Evolutionary conservation across 345 rosid genomes (phyloP), one percentile per base, ranked within the genome.

Genomic region (Erucastrum elatum): DNA sequence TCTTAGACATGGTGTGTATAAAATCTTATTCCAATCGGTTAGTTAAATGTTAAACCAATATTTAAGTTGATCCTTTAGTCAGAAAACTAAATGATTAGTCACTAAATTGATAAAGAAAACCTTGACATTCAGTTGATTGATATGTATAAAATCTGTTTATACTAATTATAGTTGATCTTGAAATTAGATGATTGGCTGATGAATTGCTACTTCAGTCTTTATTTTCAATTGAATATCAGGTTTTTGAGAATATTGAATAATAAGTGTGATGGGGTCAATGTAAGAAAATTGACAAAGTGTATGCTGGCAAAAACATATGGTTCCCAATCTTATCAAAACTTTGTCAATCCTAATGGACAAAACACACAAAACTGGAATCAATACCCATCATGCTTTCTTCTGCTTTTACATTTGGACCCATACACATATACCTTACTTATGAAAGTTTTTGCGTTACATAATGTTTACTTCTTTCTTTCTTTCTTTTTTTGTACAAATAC

Each of bases 351-450:
- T 44, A 63, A 35, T 71, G 71, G 77, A 72, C 74, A 78, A 13
- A 72, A 78, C 61, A 78, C 81, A 78, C 81, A 66, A 66, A 72
- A 66, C 2, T 78, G 68, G 82, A 78, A 78, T 78, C 61, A 78
- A 72, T 72, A 66, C 82, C 61, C 68, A 72, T 78, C 82, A 78
- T 78, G 82, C 77, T 78, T 78, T 71, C 71, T 71, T 71, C 61
- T 64, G 44, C 25, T 33, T 35, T 31, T 76, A 29, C 6, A n/a
- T 76, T 25, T 78, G 82, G 82, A 78, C 77, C 82, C 82, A 72
- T 78, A 9, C 62, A 72, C 41, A 71, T 78, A 58, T 51, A n/a
- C 73, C 29, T 71, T 65, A 58, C 68, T 56, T 66, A 37, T 71
- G 61, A 67, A 64, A 21, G 27, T 71, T 65, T 72, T 27, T 65